Conservation (phyloP, 2,329 filamentous ascomycete species). For the Dactylellina haptotyla region DNA sequence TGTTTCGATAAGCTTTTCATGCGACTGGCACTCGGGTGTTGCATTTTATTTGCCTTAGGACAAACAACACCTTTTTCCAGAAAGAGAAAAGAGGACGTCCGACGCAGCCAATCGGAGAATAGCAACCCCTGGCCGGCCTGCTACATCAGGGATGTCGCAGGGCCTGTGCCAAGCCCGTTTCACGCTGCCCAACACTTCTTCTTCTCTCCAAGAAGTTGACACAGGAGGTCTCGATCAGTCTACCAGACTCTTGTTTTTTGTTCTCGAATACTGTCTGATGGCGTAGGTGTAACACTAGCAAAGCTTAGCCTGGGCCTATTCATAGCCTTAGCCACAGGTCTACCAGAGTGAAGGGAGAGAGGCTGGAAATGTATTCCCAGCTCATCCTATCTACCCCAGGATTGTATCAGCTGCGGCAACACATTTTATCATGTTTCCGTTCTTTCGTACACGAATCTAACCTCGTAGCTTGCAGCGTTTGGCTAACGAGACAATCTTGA, state of each 20-base stretch:
- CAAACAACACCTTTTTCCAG: slow-evolving; percentile 30
- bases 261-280: not conserved
- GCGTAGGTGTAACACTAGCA: not conserved
- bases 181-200: slow-evolving; percentile 17
- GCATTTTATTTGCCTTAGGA: too few relatives aligned
- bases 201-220: not conserved
- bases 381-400: not conserved
- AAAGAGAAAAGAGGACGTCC: slow-evolving; percentile 23
- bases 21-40: too few relatives aligned
- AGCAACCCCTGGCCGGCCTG: slow-evolving; percentile 26
- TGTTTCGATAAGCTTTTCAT: slow-evolving; percentile 26
- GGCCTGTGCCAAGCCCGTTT: slow-evolving; percentile 7
- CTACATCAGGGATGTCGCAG: slow-evolving; percentile 37
- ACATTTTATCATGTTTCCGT: not conserved
- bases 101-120: slow-evolving; percentile 38
- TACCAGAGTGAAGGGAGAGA: not conserved
- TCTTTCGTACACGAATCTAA: not conserved
- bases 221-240: slow-evolving; percentile 22
- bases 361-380: not conserved
- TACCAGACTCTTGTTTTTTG: not conserved
- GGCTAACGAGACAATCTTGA: not conserved
- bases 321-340: not conserved
- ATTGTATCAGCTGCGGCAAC: not conserved
- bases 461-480: not conserved
- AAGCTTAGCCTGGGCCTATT: not conserved